Conservation (phyloP, 768 basidiomycete species). For the Cubamyces lactineus region DNA sequence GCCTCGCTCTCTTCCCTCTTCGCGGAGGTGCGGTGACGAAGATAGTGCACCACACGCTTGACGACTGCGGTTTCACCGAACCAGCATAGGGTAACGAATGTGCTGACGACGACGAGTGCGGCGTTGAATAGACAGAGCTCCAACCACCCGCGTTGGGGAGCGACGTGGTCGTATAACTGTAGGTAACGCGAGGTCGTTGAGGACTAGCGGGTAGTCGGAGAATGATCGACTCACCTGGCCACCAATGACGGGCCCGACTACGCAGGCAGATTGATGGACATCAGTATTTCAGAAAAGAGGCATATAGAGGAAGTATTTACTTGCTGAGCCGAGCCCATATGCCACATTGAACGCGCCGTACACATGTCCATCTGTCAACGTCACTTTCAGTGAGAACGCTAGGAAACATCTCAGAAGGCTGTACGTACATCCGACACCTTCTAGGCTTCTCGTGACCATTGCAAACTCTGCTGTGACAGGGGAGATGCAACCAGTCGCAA, state of each 20-base stretch:
- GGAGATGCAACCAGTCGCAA: conserved; percentile 58
- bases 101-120: conserved; percentile 43
- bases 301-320: conserved; percentile 41
- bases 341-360: conserved; percentile 77
- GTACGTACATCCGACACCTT: conserved; percentile 68
- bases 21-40: background rate
- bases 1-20: background rate
- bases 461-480: conserved; percentile 72
- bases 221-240: conserved; percentile 52
- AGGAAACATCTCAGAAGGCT: conserved; percentile 2
- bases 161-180: conserved; percentile 62
- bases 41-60: background rate
- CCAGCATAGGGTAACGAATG: conserved; percentile 47
- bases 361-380: conserved; percentile 64
- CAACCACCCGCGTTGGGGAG: conserved; percentile 55
- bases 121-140: conserved; percentile 54
- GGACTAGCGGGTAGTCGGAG: background rate
- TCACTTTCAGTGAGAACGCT: background rate
- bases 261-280: background rate
- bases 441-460: conserved; percentile 53
- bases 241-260: conserved; percentile 73
- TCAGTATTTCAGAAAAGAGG: background rate
- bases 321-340: conserved; percentile 63
- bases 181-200: background rate
- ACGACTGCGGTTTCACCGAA: conserved; percentile 44